Percentiles rank a stretch among this genome's conserved stretches.
Conservation (phyloP, 1,284 basidiomycete genomes). For the Leucoagaricus sp. region DNA sequence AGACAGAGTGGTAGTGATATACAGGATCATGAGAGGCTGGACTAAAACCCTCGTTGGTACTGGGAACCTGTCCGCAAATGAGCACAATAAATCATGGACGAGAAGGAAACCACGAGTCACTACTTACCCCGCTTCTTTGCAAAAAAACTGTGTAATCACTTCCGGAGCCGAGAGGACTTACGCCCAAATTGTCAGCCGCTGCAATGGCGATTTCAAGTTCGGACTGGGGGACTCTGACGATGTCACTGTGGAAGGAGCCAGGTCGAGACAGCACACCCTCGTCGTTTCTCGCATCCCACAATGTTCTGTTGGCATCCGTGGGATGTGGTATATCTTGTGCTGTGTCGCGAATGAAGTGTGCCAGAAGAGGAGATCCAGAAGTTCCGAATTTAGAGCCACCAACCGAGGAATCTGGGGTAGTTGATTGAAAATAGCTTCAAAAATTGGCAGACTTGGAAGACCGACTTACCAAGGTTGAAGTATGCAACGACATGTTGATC, state of each 20-base stretch:
- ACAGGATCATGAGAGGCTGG: conserved; percentile 56
- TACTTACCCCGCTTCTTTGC: conserved; percentile 51
- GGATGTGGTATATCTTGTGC: conserved; percentile 74
- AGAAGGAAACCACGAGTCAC: background rate
- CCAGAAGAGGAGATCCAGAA: conserved; percentile 72
- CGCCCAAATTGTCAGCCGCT: conserved; percentile 28
- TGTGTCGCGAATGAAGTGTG: conserved; percentile 66
- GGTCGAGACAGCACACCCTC: conserved; percentile 43
- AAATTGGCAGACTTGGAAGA: background rate
- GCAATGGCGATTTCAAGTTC: conserved; percentile 13
- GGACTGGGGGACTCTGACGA: conserved; percentile 24
- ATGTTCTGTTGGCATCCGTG: conserved; percentile 45
- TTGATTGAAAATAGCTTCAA: background rate
- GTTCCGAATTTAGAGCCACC: conserved; percentile 63
- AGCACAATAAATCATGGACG: background rate
- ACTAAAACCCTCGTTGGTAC: conserved; percentile 42
- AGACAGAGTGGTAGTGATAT: conserved; percentile 81
- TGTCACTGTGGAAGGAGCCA: conserved; percentile 22
- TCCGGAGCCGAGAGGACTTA: conserved; percentile 46
- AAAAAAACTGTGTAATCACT: conserved; percentile 78
- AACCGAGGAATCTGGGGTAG: conserved; percentile 43
- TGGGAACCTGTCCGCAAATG: conserved; percentile 41
- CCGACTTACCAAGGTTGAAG: conserved; percentile 77
- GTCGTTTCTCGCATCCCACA: conserved; percentile 68
- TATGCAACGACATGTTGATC: conserved; percentile 79